phyloP scores from a whole-genome alignment of 106 monocot genomes.

The Cymbidium sinense region DNA sequence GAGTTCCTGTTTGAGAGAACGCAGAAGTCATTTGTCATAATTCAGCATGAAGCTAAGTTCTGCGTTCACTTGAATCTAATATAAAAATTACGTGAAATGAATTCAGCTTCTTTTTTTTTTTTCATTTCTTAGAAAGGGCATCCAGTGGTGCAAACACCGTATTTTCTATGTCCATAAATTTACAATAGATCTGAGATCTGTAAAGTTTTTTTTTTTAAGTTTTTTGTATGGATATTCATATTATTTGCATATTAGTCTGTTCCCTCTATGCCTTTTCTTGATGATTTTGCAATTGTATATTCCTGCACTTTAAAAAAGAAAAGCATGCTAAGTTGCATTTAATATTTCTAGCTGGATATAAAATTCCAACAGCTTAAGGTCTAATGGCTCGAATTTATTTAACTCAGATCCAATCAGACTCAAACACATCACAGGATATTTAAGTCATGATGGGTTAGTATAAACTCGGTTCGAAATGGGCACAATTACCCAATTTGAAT shows the following conservation, averaged over 20 bases:
- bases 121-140: not conserved
- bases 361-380: too few species aligned
- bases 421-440: too few species aligned
- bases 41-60: not conserved
- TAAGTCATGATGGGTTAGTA: too few species aligned
- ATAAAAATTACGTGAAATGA: not conserved
- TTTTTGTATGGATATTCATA: not conserved
- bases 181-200: not conserved
- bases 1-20: slow-evolving; percentile 35
- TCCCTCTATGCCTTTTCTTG: not conserved
- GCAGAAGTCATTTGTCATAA: not conserved
- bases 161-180: not conserved
- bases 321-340: not conserved
- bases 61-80: not conserved
- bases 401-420: too few species aligned
- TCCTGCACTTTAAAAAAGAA: not conserved
- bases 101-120: not conserved
- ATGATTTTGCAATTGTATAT: not conserved
- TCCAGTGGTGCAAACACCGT: not conserved
- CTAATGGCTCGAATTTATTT: too few species aligned
- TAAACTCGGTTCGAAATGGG: too few species aligned
- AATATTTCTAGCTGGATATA: not conserved
- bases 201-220: not conserved
- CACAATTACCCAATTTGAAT: too few species aligned
- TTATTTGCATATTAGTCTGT: not conserved